Conservation (phyloP, 208 protist genomes). For the Trypanosoma cruzi region DNA sequence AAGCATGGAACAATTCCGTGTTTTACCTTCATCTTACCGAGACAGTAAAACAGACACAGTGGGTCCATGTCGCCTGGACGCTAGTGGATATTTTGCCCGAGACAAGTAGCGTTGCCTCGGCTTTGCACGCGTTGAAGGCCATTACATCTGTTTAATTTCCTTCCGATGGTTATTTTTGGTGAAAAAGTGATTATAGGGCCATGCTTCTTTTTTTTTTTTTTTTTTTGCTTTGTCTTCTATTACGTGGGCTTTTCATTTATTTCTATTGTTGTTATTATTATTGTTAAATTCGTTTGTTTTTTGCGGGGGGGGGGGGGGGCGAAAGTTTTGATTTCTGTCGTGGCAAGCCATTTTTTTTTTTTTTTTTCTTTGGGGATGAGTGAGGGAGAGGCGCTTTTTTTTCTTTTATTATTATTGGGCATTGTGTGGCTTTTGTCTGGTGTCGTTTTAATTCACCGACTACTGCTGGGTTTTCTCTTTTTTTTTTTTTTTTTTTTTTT, state of each 20-base stretch:
- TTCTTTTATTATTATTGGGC: background rate
- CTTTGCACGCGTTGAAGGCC: conserved; percentile 19
- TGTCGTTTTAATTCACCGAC: background rate
- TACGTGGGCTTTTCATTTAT: background rate
- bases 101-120: conserved; percentile 18
- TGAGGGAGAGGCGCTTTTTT: too few relatives aligned
- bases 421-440: too few relatives aligned
- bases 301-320: background rate
- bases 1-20: conserved; percentile 72
- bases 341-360: conserved; percentile 26
- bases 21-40: conserved; percentile 38
- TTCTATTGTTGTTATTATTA: conserved; percentile 14
- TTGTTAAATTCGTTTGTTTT: conserved; percentile 26
- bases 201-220: conserved; percentile 15
- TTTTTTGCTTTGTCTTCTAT: background rate
- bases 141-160: conserved; percentile 12
- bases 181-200: background rate
- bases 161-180: conserved; percentile 9
- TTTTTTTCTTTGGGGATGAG: too few relatives aligned
- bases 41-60: conserved; percentile 20
- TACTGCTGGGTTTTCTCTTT: conserved; percentile 8
- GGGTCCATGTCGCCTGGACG: conserved; percentile 23
- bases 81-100: conserved; percentile 22
- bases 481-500: conserved; percentile 18
- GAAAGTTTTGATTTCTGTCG: background rate